Percentiles rank a stretch among this genome's conserved stretches.
phyloP scores from a whole-genome alignment of 148 eudicot species.

The Diospyros lotus region DNA sequence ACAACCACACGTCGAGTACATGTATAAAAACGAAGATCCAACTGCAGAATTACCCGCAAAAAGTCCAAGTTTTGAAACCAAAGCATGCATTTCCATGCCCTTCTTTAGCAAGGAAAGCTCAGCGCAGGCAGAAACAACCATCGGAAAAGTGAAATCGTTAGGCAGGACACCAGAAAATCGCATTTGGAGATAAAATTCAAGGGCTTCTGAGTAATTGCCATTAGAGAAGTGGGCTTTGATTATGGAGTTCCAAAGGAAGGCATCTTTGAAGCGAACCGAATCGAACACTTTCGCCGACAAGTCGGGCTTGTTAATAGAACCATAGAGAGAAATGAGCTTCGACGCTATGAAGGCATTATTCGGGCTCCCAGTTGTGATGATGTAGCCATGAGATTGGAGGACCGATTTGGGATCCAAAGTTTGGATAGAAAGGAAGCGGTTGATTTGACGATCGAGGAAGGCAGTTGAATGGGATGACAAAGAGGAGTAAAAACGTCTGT shows the following conservation, averaged over 20 bases:
- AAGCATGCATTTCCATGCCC: constrained; percentile 50
- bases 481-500: constrained; percentile 24
- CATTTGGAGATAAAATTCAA: constrained; percentile 47
- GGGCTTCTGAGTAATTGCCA: constrained; percentile 32
- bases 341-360: constrained; percentile 58
- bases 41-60: constrained; percentile 41
- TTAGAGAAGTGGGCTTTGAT: constrained; percentile 61
- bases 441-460: constrained; percentile 30
- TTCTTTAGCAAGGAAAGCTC: constrained; percentile 27
- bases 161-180: constrained; percentile 29
- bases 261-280: constrained; percentile 37
- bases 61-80: constrained; percentile 41
- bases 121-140: constrained; percentile 57
- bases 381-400: constrained; percentile 41
- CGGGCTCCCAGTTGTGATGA: constrained; percentile 47
- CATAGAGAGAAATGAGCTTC: constrained; percentile 57
- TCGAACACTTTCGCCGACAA: constrained; percentile 42
- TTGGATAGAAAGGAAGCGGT: constrained; percentile 34
- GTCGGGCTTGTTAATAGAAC: constrained; percentile 30
- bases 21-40: constrained; percentile 60
- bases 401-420: constrained; percentile 25
- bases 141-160: constrained; percentile 57
- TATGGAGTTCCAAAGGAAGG: constrained; percentile 62
- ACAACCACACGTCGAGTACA: constrained; percentile 59
- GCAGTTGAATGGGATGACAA: constrained; percentile 9